Conservation (phyloP, 1,284 basidiomycete genomes). For the Phylloboletellus chloephorus region DNA sequence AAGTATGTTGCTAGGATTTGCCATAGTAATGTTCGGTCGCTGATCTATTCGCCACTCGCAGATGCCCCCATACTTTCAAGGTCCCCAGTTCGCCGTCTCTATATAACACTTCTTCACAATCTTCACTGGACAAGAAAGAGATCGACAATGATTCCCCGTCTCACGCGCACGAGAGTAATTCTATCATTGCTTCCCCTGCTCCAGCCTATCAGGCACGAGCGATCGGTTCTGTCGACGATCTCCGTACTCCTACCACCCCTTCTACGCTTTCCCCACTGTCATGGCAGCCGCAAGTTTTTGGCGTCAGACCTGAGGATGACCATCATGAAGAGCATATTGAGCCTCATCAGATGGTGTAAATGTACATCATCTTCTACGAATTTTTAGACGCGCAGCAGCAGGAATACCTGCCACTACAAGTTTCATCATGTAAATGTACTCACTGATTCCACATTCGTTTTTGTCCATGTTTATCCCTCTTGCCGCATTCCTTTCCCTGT, state of each 20-base stretch:
- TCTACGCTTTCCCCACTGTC: neutral
- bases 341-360: constrained; percentile 1
- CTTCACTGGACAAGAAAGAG: constrained; percentile 2
- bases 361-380: neutral
- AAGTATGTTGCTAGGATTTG: no score
- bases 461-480: neutral
- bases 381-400: neutral
- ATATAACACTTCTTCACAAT: constrained; percentile 2
- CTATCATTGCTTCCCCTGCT: neutral
- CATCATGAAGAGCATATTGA: neutral
- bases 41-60: no score
- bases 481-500: neutral
- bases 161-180: neutral
- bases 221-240: constrained; percentile 1
- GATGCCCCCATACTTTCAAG: neutral
- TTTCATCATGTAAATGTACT: neutral
- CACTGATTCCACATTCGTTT: neutral
- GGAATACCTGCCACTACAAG: neutral
- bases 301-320: neutral
- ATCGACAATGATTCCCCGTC: neutral
- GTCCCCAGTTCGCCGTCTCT: neutral
- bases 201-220: constrained; percentile 3
- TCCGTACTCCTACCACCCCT: neutral
- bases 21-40: no score
- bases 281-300: neutral